phyloP scores from a whole-genome alignment of 768 basidiomycete genomes.

The Russula sp. region DNA sequence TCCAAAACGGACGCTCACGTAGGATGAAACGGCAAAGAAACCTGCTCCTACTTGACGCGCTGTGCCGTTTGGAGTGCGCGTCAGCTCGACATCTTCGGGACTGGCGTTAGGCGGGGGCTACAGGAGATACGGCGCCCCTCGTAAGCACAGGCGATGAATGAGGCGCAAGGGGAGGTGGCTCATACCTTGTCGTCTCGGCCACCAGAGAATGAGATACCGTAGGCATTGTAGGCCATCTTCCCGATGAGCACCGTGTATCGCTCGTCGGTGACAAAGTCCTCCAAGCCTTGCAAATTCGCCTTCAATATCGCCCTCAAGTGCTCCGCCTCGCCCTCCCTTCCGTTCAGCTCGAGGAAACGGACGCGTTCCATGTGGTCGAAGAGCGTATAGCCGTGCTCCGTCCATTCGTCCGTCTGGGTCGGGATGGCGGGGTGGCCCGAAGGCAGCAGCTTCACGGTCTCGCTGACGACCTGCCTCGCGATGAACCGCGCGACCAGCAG shows the following conservation, averaged over 20 bases:
- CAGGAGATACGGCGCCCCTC: background rate
- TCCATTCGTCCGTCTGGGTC: conserved; percentile 30
- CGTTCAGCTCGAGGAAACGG: conserved; percentile 54
- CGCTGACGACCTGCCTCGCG: conserved; percentile 61
- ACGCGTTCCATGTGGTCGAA: conserved; percentile 75
- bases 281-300: conserved; percentile 62
- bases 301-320: conserved; percentile 51
- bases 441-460: conserved; percentile 51
- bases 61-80: conserved; percentile 74
- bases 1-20: conserved; percentile 44
- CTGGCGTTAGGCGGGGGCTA: conserved; percentile 50
- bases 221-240: conserved; percentile 72
- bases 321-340: conserved; percentile 43
- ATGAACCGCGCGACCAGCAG: conserved; percentile 67
- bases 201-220: conserved; percentile 60
- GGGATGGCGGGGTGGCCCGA: conserved; percentile 20
- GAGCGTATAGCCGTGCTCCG: conserved; percentile 51
- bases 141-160: conserved; percentile 2
- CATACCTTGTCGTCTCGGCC: conserved; percentile 68
- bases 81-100: conserved; percentile 67
- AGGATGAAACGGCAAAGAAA: conserved; percentile 71
- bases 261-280: conserved; percentile 62
- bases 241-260: conserved; percentile 55
- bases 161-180: conserved; percentile 11
- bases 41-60: conserved; percentile 69